Conservation (phyloP, 495 filamentous ascomycete species). For the Aspergillus mulundensis region DNA sequence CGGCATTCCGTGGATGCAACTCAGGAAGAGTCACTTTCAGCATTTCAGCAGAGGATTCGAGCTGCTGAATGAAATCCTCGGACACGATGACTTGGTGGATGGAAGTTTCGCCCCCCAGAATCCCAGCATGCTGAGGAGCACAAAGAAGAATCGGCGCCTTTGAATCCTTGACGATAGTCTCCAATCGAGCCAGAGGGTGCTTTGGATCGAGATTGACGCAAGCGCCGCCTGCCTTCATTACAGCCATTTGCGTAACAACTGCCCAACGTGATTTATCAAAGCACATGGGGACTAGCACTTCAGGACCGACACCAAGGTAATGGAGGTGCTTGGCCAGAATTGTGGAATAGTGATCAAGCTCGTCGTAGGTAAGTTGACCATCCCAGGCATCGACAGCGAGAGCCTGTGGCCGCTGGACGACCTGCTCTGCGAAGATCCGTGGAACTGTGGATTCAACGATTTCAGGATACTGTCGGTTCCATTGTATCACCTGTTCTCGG, state of each 20-base stretch:
- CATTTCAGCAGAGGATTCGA: not conserved
- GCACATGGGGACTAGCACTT: conserved; percentile 36
- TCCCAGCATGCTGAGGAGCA: too few relatives aligned
- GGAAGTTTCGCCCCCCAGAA: too few relatives aligned
- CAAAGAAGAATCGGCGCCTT: too few relatives aligned
- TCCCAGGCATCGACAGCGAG: conserved; percentile 42
- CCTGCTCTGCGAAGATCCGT: not conserved
- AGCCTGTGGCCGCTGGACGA: conserved; percentile 18
- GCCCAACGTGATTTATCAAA: conserved; percentile 34
- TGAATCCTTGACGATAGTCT: too few relatives aligned
- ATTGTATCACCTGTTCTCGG: not conserved
- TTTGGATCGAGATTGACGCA: too few relatives aligned
- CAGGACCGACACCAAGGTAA: conserved; percentile 25
- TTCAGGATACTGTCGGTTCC: too few relatives aligned
- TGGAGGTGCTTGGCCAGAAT: conserved; percentile 25
- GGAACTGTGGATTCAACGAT: not conserved
- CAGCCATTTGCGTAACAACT: too few relatives aligned
- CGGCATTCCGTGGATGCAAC: not conserved
- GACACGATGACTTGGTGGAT: too few relatives aligned
- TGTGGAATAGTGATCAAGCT: conserved; percentile 35
- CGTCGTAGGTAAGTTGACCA: conserved; percentile 46
- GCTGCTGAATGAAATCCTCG: too few relatives aligned
- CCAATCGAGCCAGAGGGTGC: too few relatives aligned
- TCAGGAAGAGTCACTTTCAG: not conserved
- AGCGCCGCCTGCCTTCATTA: too few relatives aligned